Evolutionary conservation across 257 asterid species (phyloP).

Genomic region (Solanum neorickii): DNA sequence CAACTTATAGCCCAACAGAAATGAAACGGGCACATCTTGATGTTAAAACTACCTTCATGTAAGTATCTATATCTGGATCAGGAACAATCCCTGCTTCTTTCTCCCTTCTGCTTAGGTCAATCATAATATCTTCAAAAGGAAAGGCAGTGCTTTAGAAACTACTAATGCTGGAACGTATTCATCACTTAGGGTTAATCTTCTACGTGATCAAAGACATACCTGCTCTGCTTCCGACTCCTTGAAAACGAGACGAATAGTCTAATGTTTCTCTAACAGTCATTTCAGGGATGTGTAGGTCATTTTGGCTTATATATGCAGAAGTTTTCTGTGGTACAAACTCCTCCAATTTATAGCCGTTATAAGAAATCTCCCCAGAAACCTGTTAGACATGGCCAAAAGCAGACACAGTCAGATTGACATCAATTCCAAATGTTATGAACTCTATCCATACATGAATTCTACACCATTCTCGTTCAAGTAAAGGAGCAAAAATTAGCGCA

Average conservation of each 20-base stretch:
- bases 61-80: constrained; percentile 62
- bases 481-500: background rate
- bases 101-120: constrained; percentile 52
- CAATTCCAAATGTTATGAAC: background rate
- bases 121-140: constrained; percentile 34
- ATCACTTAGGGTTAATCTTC: background rate
- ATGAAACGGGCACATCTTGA: background rate
- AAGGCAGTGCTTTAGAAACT: background rate
- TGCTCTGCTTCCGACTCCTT: constrained; percentile 54
- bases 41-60: constrained; percentile 48
- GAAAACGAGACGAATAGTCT: constrained; percentile 56
- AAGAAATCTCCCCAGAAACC: constrained; percentile 53
- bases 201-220: constrained; percentile 17
- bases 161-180: background rate
- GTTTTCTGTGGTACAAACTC: constrained; percentile 69
- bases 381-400: constrained; percentile 5
- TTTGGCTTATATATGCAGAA: constrained; percentile 61
- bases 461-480: background rate
- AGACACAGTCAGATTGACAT: background rate
- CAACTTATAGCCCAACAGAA: background rate
- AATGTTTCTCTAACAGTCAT: constrained; percentile 64
- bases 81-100: constrained; percentile 59
- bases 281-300: constrained; percentile 60
- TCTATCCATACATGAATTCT: background rate
- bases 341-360: constrained; percentile 45